Base-by-base conservation (phyloP, 805 yeast species). In the Cyberlindnera veronae region DNA sequence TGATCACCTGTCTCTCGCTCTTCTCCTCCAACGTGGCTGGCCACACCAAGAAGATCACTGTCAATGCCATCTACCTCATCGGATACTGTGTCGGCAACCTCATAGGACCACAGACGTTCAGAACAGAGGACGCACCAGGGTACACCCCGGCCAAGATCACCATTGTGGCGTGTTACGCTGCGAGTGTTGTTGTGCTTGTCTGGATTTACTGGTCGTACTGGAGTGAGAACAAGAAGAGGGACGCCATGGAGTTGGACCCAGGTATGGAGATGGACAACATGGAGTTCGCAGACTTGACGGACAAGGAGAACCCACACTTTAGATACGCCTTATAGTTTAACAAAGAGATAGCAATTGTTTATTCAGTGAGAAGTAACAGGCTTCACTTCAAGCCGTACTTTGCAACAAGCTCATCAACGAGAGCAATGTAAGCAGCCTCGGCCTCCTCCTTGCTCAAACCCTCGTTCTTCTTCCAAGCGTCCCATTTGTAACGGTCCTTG, bases 401-500 rank as follows among this genome's bases (percentile, higher is more conserved):
- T 39, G 70, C 76, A 44, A 76, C 64, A 68, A 85, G 70, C 59
- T 75, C 76, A 52, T 77, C 79, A 39, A 79, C 91, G 32, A 84
- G 67, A 9, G 62, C 81, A 58, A 84, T 84, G 70, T 84, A 78
- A 65, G 88, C 74, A 54, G 74, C 49, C 73, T 91, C 98, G 45
- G 99, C 99, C 26, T 88, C 97, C 54, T 79, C 95, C 67, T 84
- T 85, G 29, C 88, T 67, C 46, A 76, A 77, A 43, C 99, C 99
- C 71, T 85, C 84, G 59, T 82, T 70, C 55, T 79, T 81, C 57
- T 82, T 82, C 98, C 98, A 93, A 8, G 98, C 77, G 62, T 90
- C 91, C 98, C 98, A 93, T 75, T 93, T 93, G 77, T 86, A 85
- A 69, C 95, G 89, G 54, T 91, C 97, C 71, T 84, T 88, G 70